Base-by-base conservation (phyloP, 176 grass and related monocot species). In the Tuctoria greenei region DNA sequence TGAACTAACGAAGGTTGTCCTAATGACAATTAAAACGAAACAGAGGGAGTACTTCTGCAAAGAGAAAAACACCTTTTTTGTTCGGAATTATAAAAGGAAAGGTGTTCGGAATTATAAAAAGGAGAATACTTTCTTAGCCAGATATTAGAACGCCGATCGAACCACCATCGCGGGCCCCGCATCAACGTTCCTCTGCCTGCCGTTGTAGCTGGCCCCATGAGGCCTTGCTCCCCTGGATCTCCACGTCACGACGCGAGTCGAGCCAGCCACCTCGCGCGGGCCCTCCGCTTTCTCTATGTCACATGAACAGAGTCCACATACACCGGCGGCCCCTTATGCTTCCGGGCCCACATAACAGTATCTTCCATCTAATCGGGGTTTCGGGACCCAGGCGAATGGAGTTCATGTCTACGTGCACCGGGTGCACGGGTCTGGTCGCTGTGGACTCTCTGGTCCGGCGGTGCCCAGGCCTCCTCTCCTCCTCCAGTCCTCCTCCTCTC, bases 131-230 rank as follows among this genome's bases (percentile, higher is more conserved):
- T 67, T 10, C 45, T 50, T 17, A 18, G 27, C 15, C 16, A 16
- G 23, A 61, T 7, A 31, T 31, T 31, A 23, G 51, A 13, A 51
- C 17, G 6, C 4, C 20, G 42, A 37, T 60, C 13, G 18, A 70
- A 49, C 63, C 8, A 21, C 12, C 3, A 14, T 23, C 15, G n/a
- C 47, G 4, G 55, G 24, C 5, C 56, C 68, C 61, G 12, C 50
- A 40, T 73, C 68, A 54, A 31, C 31, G 31, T 31, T 31, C 31
- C 7, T 27, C 37, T 68, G 31, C 41, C 69, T 20, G 51, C 44
- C 52, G 62, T 12, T 14, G n/a, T n/a, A n/a, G n/a, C 25, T 69
- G 35, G 55, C 15, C 84, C 77, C 61, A 74, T 23, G 45, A 54
- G 20, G 20, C 1, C 21, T 56, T 21, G 52, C 23, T 56, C 2